A percentile compares a stretch with the other conserved stretches of the same genome.
phyloP scores from a whole-genome alignment of 495 filamentous ascomycete genomes.

The Hypomontagnella submonticulosa region DNA sequence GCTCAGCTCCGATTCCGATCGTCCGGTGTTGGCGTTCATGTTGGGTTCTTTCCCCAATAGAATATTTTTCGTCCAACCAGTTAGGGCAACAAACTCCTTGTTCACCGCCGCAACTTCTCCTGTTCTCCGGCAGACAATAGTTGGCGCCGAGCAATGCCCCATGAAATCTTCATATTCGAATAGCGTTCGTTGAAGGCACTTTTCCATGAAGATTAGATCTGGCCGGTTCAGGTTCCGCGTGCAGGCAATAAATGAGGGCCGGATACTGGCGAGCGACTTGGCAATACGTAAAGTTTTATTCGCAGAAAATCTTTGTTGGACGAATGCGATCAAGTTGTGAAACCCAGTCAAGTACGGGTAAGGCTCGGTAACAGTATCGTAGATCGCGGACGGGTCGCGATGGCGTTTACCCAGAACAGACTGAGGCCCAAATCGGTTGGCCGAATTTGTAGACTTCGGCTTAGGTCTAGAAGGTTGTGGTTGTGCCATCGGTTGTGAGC shows the following conservation, averaged over 20 bases:
- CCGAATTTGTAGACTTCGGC: constrained; percentile 53
- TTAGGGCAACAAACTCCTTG: constrained; percentile 93
- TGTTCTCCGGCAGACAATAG: constrained; percentile 89
- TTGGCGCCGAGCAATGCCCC: constrained; percentile 85
- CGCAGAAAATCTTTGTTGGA: constrained; percentile 78
- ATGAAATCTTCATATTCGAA: constrained; percentile 94
- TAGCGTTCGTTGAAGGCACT: constrained; percentile 91
- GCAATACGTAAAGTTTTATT: constrained; percentile 81
- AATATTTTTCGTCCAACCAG: constrained; percentile 93
- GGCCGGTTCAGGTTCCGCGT: constrained; percentile 82
- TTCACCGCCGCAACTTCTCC: constrained; percentile 92
- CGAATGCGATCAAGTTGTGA: constrained; percentile 84
- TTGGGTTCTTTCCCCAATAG: constrained; percentile 89
- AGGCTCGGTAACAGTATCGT: constrained; percentile 86
- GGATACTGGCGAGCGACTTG: constrained; percentile 85
- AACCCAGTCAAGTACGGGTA: constrained; percentile 92
- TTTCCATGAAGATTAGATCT: constrained; percentile 97
- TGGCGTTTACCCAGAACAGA: constrained; percentile 63
- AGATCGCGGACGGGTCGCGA: constrained; percentile 83
- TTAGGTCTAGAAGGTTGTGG: constrained; percentile 49
- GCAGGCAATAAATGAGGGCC: constrained; percentile 91
- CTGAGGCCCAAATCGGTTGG: constrained; percentile 57
- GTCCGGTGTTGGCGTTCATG: constrained; percentile 81
- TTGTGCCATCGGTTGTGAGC: constrained; percentile 43
- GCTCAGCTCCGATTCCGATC: constrained; percentile 49